Evolutionary conservation across 2,329 filamentous ascomycete genomes (phyloP).

Genomic region (Myriosclerotinia scirpicola): DNA sequence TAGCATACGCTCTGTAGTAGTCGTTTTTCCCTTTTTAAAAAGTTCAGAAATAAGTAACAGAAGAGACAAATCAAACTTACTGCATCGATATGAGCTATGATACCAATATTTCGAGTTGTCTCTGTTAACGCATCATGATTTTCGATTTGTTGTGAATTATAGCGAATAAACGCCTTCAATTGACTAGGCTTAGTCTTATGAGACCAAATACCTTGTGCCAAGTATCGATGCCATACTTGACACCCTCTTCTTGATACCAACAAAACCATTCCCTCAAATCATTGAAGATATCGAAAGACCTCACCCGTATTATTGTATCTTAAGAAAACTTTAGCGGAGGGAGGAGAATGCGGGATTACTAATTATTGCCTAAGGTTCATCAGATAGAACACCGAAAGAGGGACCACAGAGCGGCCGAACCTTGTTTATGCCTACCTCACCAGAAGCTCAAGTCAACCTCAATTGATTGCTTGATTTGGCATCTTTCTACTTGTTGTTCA

Average conservation of each 20-base stretch:
- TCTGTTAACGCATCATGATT: slow-evolving; percentile 39
- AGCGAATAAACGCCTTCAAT: slow-evolving; percentile 25
- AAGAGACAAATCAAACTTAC: slow-evolving; percentile 43
- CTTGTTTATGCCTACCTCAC: slow-evolving; percentile 18
- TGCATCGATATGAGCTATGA: slow-evolving; percentile 98
- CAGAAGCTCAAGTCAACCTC: slow-evolving; percentile 14
- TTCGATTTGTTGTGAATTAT: slow-evolving; percentile 28
- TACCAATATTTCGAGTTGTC: slow-evolving; percentile 89
- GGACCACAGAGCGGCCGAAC: slow-evolving; percentile 6
- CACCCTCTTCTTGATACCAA: slow-evolving; percentile 32
- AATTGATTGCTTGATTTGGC: slow-evolving; percentile 8
- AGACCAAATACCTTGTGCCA: slow-evolving; percentile 23
- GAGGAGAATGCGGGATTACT: slow-evolving; percentile 3
- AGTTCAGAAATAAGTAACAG: slow-evolving; percentile 21
- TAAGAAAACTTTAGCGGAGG: background rate
- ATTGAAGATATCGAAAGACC: slow-evolving; percentile 3
- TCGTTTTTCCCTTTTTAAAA: slow-evolving; percentile 77
- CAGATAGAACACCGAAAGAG: no score
- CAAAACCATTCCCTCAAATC: slow-evolving; percentile 36
- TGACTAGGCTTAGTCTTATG: slow-evolving; percentile 1
- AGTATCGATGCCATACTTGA: slow-evolving; percentile 35
- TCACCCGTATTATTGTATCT: background rate
- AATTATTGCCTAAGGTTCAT: slow-evolving; percentile 14
- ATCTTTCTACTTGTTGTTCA: slow-evolving; percentile 17
- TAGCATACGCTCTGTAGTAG: slow-evolving; percentile 98